These are phyloP conservation scores for Kazachstania taianensis DNA, from an alignment of 805 yeast species.

Conservation along the genomic window DNA sequence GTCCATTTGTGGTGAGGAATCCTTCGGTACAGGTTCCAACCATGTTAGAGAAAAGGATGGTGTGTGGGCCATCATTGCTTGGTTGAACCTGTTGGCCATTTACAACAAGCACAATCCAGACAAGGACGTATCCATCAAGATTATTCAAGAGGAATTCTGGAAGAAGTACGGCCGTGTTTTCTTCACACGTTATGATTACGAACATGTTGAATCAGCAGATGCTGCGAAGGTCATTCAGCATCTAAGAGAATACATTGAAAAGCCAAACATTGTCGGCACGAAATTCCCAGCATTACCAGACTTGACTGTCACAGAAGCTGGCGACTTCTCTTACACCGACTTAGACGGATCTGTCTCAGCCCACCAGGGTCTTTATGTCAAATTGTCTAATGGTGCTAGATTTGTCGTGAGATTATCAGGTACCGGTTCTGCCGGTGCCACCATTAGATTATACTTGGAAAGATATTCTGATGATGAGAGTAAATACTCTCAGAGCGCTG, in stretches of 20 bases:
- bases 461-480: conserved; percentile 57
- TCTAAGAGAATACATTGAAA: conserved; percentile 34
- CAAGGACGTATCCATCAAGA: conserved; percentile 54
- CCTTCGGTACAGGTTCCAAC: conserved; percentile 96
- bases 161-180: conserved; percentile 86
- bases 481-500: conserved; percentile 44
- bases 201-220: conserved; percentile 65
- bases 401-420: conserved; percentile 88
- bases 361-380: conserved; percentile 84
- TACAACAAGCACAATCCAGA: conserved; percentile 54
- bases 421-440: conserved; percentile 96
- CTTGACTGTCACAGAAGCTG: conserved; percentile 60
- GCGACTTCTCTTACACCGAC: conserved; percentile 88
- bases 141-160: conserved; percentile 86
- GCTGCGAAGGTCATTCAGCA: conserved; percentile 59
- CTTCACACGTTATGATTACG: conserved; percentile 95
- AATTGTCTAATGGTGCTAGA: conserved; percentile 73
- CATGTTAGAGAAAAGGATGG: conserved; percentile 98
- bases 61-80: conserved; percentile 93
- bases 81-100: conserved; percentile 91
- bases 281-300: conserved; percentile 37
- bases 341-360: conserved; percentile 83
- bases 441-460: conserved; percentile 87
- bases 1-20: conserved; percentile 96
- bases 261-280: conserved; percentile 39